Evolutionary conservation across 805 yeast genomes (phyloP), one percentile per base, ranked within the genome.

Genomic region (Cyberlindnera lachancei): DNA sequence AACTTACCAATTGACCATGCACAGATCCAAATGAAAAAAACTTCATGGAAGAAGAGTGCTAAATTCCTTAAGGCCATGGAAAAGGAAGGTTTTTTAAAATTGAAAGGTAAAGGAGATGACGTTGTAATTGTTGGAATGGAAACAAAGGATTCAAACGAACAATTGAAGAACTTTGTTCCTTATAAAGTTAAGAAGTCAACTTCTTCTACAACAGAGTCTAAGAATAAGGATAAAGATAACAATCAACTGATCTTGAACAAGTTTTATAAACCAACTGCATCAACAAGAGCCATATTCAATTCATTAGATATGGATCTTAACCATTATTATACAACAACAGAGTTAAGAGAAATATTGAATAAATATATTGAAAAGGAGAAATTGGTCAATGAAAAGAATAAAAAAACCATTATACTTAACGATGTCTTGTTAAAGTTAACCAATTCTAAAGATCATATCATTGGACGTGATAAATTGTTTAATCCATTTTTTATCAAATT

Each of bases 51-150:
- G 55, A 90, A 90, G 50, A 75, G 90, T 4, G 70, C 87, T 11
- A 88, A 87, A 53, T 86, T 79, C 48, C 59, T 90, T 34, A 90
- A 86, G 50, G 77, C 82, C 6, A 85, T 88, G 78, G 95, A 84
- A 43, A 90, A 86, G 52, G 66, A 68, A 27, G 74, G 75, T 2
- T 71, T 78, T 34, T 39, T 92, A 15, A 75, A 75, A 35, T 53
- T 79, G 17, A 85, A 87, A 44, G 96, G 95, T 7, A 83, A 85
- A 48, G 92, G 79, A 23, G 96, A 88, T 37, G 94, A 83, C 47
- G 59, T 87, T 18, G 66, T 70, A 1, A 63, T 90, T 15, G 61
- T 67, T 3, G 61, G 69, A 7, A 45, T 71, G 1, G 73, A 75
- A 19, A 68, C 66, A 12, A 59, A 58, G 18, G 58, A 59, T 0